Percentiles rank a stretch among this genome's conserved stretches.
These are phyloP conservation scores for Leishmania turanica DNA, from an alignment of 208 protist genomes.

Conservation along the genomic window DNA sequence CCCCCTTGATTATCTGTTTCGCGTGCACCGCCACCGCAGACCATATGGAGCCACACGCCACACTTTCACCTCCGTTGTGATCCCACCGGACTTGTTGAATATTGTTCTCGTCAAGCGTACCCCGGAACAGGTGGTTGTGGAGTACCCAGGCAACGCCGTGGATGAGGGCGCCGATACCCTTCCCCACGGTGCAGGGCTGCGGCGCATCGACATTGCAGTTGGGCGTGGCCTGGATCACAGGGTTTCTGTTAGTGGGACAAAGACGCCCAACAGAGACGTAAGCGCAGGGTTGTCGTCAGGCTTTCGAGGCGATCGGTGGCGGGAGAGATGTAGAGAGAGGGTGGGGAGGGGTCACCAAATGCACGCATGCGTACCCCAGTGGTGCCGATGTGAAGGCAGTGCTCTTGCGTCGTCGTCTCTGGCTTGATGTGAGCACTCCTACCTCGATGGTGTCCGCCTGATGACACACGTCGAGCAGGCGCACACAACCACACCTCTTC, in stretches of 20 bases:
- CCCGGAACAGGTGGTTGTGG: conserved; percentile 25
- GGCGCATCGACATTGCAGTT: conserved; percentile 47
- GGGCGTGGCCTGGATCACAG: background rate
- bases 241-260: background rate
- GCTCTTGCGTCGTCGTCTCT: background rate
- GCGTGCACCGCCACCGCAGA: background rate
- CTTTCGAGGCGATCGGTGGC: background rate
- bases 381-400: background rate
- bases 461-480: background rate
- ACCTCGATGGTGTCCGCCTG: background rate
- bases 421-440: background rate
- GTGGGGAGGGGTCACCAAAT: background rate
- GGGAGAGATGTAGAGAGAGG: background rate
- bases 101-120: conserved; percentile 48
- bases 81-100: conserved; percentile 24
- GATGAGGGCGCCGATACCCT: conserved; percentile 25
- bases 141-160: conserved; percentile 12
- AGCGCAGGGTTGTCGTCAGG: background rate
- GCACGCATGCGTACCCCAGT: background rate
- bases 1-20: background rate
- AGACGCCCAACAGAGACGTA: background rate
- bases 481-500: background rate
- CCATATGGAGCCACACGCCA: background rate
- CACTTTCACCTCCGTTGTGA: background rate
- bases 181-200: conserved; percentile 24